Base-by-base conservation (phyloP, 495 filamentous ascomycete species). In the Oidiodendron maius region DNA sequence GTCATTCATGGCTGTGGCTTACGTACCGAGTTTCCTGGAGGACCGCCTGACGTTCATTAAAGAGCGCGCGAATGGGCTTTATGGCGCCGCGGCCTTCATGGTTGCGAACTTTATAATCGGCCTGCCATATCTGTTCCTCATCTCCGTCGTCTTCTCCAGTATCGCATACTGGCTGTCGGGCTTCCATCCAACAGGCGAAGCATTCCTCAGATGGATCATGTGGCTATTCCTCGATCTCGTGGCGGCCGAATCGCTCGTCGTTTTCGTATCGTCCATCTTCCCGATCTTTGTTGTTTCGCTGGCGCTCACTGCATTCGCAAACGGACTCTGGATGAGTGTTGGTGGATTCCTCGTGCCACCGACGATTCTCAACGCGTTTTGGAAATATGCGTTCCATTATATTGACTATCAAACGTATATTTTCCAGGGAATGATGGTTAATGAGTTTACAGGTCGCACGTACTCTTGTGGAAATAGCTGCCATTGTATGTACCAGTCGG, bases 381-480 rank as follows among this genome's bases (percentile, higher is more conserved):
- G 84, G 82, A 76, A 78, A 60, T 93, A 91, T 61, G 84, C 86
- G 1, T 89, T 90, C 55, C 80, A 86, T 53, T 90, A 86, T 58
- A 91, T 89, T 59, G 85, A 91, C 56, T 90, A 89, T 58, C 85
- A 89, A 64, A 67, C 68, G 20, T 90, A 87, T 54, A 87, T 91
- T 24, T 91, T 93, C 71, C 83, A 89, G 52, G 87, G 87, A 15
- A 90, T 93, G 87, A 88, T 93, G 86, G 77, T 91, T 17, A 91
- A 91, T 59, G 86, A 93, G 64, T 90, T 93, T 58, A 64, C 61
- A 0, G 30, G 78, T 12, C 64, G 86, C 1, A 72, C 53, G 9
- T 93, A 85, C 58, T 60, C 59, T 16, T 91, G 87, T 52, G 47
- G 39, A 3, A 45, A 32, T 11, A 71, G 66, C 1, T 89, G 82